A percentile compares a stretch with the other conserved stretches of the same genome.
phyloP scores from a whole-genome alignment of 768 basidiomycete genomes.

The Mycena floridula region DNA sequence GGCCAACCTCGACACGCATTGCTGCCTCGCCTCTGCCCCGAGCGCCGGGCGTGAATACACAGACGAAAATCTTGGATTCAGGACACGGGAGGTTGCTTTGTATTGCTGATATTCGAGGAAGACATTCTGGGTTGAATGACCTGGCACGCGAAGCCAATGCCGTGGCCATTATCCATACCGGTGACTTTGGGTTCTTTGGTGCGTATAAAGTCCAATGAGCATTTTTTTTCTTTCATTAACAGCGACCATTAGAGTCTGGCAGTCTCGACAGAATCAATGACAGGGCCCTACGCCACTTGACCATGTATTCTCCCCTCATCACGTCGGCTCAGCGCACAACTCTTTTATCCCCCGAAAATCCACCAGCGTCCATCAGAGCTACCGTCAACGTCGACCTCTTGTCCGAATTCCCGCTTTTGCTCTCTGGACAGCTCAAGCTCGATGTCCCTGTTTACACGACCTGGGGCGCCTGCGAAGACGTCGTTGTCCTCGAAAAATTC shows the following conservation, averaged over 20 bases:
- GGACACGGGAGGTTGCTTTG: constrained; percentile 86
- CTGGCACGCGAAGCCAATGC: constrained; percentile 86
- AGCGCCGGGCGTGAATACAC: constrained; percentile 53
- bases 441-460: constrained; percentile 93
- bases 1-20: too few species aligned
- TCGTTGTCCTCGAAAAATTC: constrained; percentile 88
- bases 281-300: constrained; percentile 91
- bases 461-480: constrained; percentile 97
- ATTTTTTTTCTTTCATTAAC: constrained; percentile 6
- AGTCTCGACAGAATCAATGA: constrained; percentile 90
- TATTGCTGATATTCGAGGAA: constrained; percentile 89
- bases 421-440: constrained; percentile 86
- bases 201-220: constrained; percentile 13
- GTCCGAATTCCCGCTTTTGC: constrained; percentile 90
- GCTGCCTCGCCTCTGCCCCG: too few species aligned
- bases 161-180: constrained; percentile 92
- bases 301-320: constrained; percentile 94
- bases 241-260: constrained; percentile 62
- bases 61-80: constrained; percentile 75
- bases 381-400: constrained; percentile 74
- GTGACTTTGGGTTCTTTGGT: constrained; percentile 99
- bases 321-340: constrained; percentile 74
- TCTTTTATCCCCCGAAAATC: constrained; percentile 68
- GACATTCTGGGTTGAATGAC: constrained; percentile 83
- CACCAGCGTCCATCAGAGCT: constrained; percentile 61